Evolutionary conservation across 2,329 filamentous ascomycete genomes (phyloP).

Genomic region (Passalora sequoiae): DNA sequence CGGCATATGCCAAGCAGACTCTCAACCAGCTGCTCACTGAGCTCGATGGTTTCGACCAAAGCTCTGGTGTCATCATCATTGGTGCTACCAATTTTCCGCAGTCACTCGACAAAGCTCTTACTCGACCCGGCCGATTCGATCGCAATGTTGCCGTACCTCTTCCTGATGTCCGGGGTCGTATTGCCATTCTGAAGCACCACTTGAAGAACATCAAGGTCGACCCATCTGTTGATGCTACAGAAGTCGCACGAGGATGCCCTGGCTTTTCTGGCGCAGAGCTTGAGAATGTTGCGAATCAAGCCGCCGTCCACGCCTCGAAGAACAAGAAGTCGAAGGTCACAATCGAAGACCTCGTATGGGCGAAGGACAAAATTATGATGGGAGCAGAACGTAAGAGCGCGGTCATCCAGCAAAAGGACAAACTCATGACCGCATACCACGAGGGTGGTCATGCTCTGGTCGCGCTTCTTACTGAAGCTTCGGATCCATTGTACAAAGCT

Average conservation of each 20-base stretch:
- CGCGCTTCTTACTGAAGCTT: slow-evolving; percentile 71
- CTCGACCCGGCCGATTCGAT: slow-evolving; percentile 90
- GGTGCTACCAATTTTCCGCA: slow-evolving; percentile 95
- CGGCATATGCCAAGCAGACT: slow-evolving; percentile 93
- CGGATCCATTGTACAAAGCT: slow-evolving; percentile 85
- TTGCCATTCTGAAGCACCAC: slow-evolving; percentile 90
- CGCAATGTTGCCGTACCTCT: slow-evolving; percentile 83
- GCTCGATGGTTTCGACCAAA: slow-evolving; percentile 93
- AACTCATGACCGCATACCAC: slow-evolving; percentile 90
- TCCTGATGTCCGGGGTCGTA: slow-evolving; percentile 86
- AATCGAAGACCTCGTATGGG: slow-evolving; percentile 86
- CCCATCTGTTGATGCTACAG: slow-evolving; percentile 73
- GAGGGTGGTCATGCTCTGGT: slow-evolving; percentile 94
- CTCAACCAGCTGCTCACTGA: slow-evolving; percentile 96
- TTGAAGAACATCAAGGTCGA: slow-evolving; percentile 82
- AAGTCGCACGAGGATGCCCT: slow-evolving; percentile 79
- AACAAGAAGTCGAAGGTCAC: slow-evolving; percentile 70
- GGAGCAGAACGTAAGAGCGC: slow-evolving; percentile 86
- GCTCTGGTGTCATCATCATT: slow-evolving; percentile 89
- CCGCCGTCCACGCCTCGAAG: slow-evolving; percentile 89
- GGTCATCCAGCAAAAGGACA: slow-evolving; percentile 88
- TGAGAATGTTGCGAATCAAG: slow-evolving; percentile 95
- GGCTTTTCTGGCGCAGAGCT: slow-evolving; percentile 93
- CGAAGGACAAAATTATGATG: slow-evolving; percentile 97
- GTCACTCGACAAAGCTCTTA: slow-evolving; percentile 88